Evolutionary conservation across 257 asterid species (phyloP).

Genomic region (Ilex asprella): DNA sequence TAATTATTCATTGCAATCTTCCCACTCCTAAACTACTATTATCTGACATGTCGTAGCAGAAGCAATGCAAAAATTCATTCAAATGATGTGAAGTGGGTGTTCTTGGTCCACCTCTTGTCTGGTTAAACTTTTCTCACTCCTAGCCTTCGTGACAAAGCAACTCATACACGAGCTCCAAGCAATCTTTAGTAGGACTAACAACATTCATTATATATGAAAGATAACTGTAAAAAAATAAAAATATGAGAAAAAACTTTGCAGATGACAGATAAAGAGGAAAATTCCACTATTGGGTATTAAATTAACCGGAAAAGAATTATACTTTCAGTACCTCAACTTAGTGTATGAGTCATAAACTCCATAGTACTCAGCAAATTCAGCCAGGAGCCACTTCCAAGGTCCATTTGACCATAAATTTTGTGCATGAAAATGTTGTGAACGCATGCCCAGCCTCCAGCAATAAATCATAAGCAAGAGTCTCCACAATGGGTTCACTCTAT

Average conservation of each 20-base stretch:
- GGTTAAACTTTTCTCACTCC: slow-evolving; percentile 63
- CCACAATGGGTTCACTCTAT: slow-evolving; percentile 89
- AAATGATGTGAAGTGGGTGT: too few relatives aligned
- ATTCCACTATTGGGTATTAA: slow-evolving; percentile 1
- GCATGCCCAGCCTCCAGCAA: slow-evolving; percentile 96
- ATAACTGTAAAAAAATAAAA: slow-evolving; percentile 38
- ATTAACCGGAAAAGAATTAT: slow-evolving; percentile 7
- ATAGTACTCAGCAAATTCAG: slow-evolving; percentile 76
- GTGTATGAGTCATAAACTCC: slow-evolving; percentile 88
- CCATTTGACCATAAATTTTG: slow-evolving; percentile 60
- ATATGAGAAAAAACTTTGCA: slow-evolving; percentile 1
- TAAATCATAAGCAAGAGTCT: slow-evolving; percentile 88
- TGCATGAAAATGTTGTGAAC: slow-evolving; percentile 72
- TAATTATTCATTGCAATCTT: too few relatives aligned
- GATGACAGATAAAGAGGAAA: too few relatives aligned
- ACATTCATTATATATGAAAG: slow-evolving; percentile 81
- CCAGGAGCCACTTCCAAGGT: slow-evolving; percentile 89
- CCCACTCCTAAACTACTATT: too few relatives aligned
- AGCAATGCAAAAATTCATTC: too few relatives aligned
- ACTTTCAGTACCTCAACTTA: slow-evolving; percentile 54
- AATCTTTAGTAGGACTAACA: slow-evolving; percentile 90
- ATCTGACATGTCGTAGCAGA: too few relatives aligned
- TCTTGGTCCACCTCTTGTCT: slow-evolving; percentile 72
- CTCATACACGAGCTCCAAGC: slow-evolving; percentile 81
- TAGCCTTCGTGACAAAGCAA: slow-evolving; percentile 65